Evolutionary conservation across 1,139 yeast species (phyloP).

Genomic region (Suhomyces guaymorum): DNA sequence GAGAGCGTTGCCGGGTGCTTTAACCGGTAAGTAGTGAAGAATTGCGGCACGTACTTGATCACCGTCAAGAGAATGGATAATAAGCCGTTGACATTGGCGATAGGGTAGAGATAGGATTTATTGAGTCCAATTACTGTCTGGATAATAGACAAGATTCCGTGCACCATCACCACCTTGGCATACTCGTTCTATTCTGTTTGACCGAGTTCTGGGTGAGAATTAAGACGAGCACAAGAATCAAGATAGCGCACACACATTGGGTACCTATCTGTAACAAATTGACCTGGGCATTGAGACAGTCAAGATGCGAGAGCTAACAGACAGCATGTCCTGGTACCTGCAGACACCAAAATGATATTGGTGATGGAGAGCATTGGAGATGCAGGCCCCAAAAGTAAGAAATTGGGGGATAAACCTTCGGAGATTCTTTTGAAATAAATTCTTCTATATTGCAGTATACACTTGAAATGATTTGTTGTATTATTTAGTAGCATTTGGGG

Average conservation of each 20-base stretch:
- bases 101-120: conserved; percentile 24
- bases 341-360: conserved; percentile 64
- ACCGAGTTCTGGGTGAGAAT: conserved; percentile 45
- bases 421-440: conserved; percentile 62
- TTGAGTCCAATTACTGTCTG: conserved; percentile 35
- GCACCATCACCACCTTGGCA: conserved; percentile 33
- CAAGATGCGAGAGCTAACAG: conserved; percentile 45
- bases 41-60: conserved; percentile 79
- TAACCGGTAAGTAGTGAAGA: conserved; percentile 64
- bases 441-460: conserved; percentile 71
- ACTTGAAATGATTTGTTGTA: too few relatives aligned
- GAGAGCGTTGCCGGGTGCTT: conserved; percentile 83
- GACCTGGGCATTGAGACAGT: conserved; percentile 69
- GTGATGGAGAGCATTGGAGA: conserved; percentile 71
- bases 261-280: conserved; percentile 70
- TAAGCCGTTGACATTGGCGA: conserved; percentile 66
- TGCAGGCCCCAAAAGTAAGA: conserved; percentile 68
- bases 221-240: conserved; percentile 59
- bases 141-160: conserved; percentile 36
- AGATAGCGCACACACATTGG: conserved; percentile 65
- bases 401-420: conserved; percentile 78
- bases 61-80: conserved; percentile 62
- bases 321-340: conserved; percentile 58
- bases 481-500: too few relatives aligned
- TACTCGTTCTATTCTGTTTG: conserved; percentile 51